These are phyloP conservation scores for Neurospora sp. DNA, from an alignment of 2,329 filamentous ascomycete genomes.

Conservation along the genomic window DNA sequence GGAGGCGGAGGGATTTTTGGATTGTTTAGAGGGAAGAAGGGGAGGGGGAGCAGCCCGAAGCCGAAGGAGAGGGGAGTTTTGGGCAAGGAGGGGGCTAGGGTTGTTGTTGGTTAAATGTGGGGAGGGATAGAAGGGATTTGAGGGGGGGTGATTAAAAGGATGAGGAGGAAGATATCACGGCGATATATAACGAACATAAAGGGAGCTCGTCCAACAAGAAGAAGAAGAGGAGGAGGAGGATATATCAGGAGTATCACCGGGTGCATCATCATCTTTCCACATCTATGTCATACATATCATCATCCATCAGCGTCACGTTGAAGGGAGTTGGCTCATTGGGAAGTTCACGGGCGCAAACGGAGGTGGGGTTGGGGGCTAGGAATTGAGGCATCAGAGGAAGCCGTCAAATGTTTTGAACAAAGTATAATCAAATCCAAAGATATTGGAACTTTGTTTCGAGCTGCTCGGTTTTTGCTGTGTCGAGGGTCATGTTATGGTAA, in stretches of 20 bases:
- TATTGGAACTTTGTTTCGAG: neutral
- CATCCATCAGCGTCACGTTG: neutral
- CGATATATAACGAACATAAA: neutral
- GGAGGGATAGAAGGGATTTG: neutral
- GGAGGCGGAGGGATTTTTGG: constrained; percentile 68
- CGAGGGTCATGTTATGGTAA: neutral
- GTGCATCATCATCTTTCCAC: neutral
- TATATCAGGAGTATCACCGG: neutral
- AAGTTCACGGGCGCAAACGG: neutral
- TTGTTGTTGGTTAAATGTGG: constrained; percentile 55
- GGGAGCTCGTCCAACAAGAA: neutral
- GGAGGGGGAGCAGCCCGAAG: constrained; percentile 83
- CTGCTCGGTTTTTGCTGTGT: neutral
- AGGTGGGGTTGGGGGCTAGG: neutral
- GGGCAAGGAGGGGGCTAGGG: constrained; percentile 87
- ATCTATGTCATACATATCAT: neutral
- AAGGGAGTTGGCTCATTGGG: neutral
- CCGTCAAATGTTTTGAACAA: neutral
- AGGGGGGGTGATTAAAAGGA: too few relatives aligned
- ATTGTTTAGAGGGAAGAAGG: constrained; percentile 83
- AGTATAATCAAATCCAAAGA: neutral
- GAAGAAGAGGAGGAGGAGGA: neutral
- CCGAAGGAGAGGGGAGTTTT: constrained; percentile 87
- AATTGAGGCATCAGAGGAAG: neutral
- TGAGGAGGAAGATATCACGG: neutral